These are phyloP conservation scores for Bipolaris cookei DNA, from an alignment of 2,329 filamentous ascomycete genomes.

Conservation along the genomic window DNA sequence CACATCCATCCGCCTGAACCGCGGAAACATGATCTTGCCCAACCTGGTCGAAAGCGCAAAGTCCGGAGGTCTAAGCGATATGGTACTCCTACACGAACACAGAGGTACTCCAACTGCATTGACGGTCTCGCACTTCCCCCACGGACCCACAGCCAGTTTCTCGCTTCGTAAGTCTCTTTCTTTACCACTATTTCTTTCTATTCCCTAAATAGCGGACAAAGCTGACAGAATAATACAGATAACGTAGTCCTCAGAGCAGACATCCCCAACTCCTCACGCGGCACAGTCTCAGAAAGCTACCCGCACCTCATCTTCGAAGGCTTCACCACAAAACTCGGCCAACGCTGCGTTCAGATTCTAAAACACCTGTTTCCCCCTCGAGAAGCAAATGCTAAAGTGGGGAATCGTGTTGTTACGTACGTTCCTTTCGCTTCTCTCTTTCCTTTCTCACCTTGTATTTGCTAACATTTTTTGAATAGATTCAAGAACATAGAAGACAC, in stretches of 20 bases:
- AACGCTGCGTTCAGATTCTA: slow-evolving; percentile 83
- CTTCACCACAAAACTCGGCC: slow-evolving; percentile 80
- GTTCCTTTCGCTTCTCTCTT: background rate
- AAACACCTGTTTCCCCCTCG: slow-evolving; percentile 94
- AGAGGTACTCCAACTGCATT: slow-evolving; percentile 86
- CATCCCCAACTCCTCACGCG: slow-evolving; percentile 84
- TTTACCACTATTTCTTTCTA: background rate
- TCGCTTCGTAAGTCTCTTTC: slow-evolving; percentile 61
- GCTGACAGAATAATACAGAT: slow-evolving; percentile 47
- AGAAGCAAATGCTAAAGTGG: slow-evolving; percentile 78
- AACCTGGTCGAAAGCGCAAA: slow-evolving; percentile 85
- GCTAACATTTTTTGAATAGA: slow-evolving; percentile 7
- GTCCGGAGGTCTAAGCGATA: slow-evolving; percentile 78
- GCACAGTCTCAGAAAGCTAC: slow-evolving; percentile 59
- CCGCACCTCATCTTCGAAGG: slow-evolving; percentile 96
- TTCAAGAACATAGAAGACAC: slow-evolving; percentile 81
- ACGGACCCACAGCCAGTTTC: slow-evolving; percentile 87
- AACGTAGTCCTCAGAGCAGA: slow-evolving; percentile 93
- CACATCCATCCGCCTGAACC: slow-evolving; percentile 85
- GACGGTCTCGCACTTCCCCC: slow-evolving; percentile 84
- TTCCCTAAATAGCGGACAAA: background rate
- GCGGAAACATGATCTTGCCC: slow-evolving; percentile 86
- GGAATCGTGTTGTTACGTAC: slow-evolving; percentile 74
- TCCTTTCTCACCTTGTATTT: background rate
- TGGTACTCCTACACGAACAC: slow-evolving; percentile 80